Base-by-base conservation (phyloP, 306 rosid species). In the Citrullus colocynthis region DNA sequence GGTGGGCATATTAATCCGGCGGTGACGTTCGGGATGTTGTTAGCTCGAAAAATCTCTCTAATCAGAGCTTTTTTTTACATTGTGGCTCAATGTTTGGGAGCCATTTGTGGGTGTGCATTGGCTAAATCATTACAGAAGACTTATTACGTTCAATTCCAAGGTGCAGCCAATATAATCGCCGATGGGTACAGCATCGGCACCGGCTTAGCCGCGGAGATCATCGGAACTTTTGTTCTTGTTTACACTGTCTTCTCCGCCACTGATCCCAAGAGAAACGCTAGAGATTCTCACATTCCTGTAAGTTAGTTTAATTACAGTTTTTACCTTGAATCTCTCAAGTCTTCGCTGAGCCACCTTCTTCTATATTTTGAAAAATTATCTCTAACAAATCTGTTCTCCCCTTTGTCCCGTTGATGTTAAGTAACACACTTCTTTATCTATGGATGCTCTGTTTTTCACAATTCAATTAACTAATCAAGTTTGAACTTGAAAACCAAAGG, bases 1-100 rank as follows among this genome's bases (percentile, higher is more conserved):
- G 83, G 83, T 39, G 84, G 84, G 18, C 84, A 81, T 48, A 81
- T 81, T 34, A 81, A 81, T 32, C 84, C 84, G 49, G 84, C 84
- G 5, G 85, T 78, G 77, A 78, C 85, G 9, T 78, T 82, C 9
- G 82, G 85, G 12, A 60, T 82, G 76, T 56, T 78, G 37, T 42
- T 82, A 42, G 76, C 77, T 17, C 78, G 82, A 32, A 82, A 65
- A 60, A 79, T 82, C 45, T 73, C 85, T 0, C 30, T 82, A 15
- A 39, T 78, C 18, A 54, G 85, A 65, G 85, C 82, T 5, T 56
- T 82, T 4, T 17, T 44, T 8, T 82, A 82, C 75, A 56, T 78
- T 48, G 66, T 48, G 20, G 85, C 82, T 36, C 85, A 82, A 49
- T 78, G 76, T 55, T 64, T 82, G 56, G 85, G 85, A 17, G 85